Evolutionary conservation across 805 yeast species (phyloP), one percentile per base, ranked within the genome.

Genomic region (Torulaspora gathmanii): DNA sequence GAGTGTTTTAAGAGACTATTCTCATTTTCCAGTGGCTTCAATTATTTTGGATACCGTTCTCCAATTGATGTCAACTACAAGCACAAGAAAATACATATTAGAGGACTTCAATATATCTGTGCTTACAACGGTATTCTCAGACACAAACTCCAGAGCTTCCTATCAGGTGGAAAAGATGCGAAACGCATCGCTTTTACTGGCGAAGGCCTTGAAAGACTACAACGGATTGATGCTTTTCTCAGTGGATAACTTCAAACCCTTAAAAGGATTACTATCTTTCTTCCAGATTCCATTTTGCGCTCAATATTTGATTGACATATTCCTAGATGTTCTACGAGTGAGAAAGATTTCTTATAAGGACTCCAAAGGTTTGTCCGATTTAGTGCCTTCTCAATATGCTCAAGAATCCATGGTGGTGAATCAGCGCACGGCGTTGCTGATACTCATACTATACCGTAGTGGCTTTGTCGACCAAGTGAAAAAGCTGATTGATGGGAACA

Each of bases 141-240:
- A 82, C 33, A 67, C 76, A 13, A 80, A 76, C 30, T 66, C 68
- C 15, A 70, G 70, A 42, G 70, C 72, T 7, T 77, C 76, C 41
- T 60, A 73, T 23, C 73, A 73, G 46, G 64, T 70, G 23, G 82
- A 78, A 30, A 78, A 73, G 51, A 67, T 88, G 23, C 83, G 82
- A 46, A 75, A 73, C 47, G 69, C 79, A 11, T 78, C 89, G 0
- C 72, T 76, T 34, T 70, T 87, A 7, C 61, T 91, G 2, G 67
- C 84, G 0, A 61, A 75, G 3, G 67, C 86, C 19, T 64, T 91
- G 39, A 84, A 86, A 49, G 73, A 80, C 27, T 83, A 91, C 79
- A 72, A 84, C 10, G 99, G 99, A 0, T 57, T 89, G 9, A 73
- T 82, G 48, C 77, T 83, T 12, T 77, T 82, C 54, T 74, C 84